Percentiles rank a stretch among this genome's conserved stretches.
Conservation (phyloP, 1,284 basidiomycete genomes). For the Mrakiaceae sp. region DNA sequence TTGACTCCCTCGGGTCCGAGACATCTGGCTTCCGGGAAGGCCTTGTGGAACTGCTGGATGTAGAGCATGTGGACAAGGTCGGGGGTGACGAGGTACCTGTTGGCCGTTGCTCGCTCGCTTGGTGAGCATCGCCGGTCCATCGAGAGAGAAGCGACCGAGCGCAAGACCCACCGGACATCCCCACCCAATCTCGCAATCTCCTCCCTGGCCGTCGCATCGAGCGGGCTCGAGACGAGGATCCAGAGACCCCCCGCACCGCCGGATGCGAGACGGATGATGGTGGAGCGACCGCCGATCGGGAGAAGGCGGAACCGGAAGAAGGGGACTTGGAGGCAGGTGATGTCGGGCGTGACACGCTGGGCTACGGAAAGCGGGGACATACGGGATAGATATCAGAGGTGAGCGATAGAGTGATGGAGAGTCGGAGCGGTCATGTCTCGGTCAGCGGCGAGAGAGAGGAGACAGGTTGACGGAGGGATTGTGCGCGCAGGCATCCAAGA, state of each 20-base stretch:
- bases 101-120: background rate
- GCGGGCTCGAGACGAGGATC: slow-evolving; percentile 73
- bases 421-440: too few species aligned
- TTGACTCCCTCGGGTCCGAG: slow-evolving; percentile 37
- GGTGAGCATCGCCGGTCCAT: background rate
- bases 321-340: too few species aligned
- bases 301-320: too few species aligned
- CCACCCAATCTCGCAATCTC: slow-evolving; percentile 58
- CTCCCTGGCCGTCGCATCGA: slow-evolving; percentile 57
- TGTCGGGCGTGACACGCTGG: too few species aligned
- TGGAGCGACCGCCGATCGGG: slow-evolving; percentile 62
- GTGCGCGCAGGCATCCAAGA: too few species aligned
- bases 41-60: slow-evolving; percentile 35
- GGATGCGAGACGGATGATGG: slow-evolving; percentile 60
- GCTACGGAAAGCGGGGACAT: too few species aligned
- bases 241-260: slow-evolving; percentile 52
- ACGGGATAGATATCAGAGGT: too few species aligned
- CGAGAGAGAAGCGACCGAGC: background rate
- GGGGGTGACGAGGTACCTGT: background rate
- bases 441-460: too few species aligned
- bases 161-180: slow-evolving; percentile 50
- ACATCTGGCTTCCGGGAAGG: slow-evolving; percentile 60
- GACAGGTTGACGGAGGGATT: too few species aligned
- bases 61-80: slow-evolving; percentile 37
- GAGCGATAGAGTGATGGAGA: too few species aligned